Evolutionary conservation across 1,139 yeast species (phyloP).

Genomic region (Candida smagusa): DNA sequence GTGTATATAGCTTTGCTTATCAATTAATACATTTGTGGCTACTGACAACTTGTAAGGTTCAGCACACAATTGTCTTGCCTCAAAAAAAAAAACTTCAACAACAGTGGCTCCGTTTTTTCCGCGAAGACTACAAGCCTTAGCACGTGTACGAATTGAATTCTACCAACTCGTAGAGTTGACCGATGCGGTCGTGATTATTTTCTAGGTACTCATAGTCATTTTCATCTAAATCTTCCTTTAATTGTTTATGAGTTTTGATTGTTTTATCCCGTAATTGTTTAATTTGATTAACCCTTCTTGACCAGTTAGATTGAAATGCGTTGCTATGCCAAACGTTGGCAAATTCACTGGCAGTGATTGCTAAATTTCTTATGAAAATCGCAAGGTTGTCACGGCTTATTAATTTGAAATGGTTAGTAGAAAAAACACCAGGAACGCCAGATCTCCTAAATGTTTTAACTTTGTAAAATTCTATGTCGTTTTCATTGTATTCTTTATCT

Average conservation of each 20-base stretch:
- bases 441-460: conserved; percentile 63
- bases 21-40: too few species aligned
- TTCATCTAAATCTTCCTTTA: conserved; percentile 20
- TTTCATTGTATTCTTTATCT: conserved; percentile 3
- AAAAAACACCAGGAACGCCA: conserved; percentile 74
- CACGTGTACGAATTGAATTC: conserved; percentile 46
- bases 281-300: conserved; percentile 60
- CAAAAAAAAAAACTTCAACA: too few species aligned
- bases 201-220: conserved; percentile 17
- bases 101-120: too few species aligned
- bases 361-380: conserved; percentile 61
- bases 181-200: conserved; percentile 6
- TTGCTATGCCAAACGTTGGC: conserved; percentile 74
- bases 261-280: conserved; percentile 46
- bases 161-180: conserved; percentile 31
- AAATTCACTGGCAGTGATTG: conserved; percentile 66
- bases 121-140: too few species aligned
- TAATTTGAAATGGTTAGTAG: conserved; percentile 73
- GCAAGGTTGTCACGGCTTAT: conserved; percentile 60
- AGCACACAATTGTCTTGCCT: too few species aligned
- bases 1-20: too few species aligned
- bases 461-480: conserved; percentile 36
- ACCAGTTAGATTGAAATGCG: conserved; percentile 61
- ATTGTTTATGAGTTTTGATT: conserved; percentile 22
- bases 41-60: too few species aligned